Conservation (phyloP, 352 stramenopile genomes). For the Thraustochytrium sp. region DNA sequence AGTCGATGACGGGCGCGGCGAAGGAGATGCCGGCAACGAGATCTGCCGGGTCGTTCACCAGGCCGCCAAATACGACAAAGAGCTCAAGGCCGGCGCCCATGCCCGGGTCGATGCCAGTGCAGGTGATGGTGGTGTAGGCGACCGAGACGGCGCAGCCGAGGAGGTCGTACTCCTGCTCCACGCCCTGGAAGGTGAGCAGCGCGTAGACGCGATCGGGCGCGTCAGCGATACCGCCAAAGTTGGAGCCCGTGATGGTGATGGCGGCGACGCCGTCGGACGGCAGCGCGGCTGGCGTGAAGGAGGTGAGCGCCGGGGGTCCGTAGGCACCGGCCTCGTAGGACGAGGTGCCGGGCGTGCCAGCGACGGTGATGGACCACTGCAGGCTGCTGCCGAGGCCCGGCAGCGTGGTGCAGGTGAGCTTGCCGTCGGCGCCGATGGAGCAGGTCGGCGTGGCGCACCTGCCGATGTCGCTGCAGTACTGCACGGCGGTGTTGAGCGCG, state of each 20-base stretch:
- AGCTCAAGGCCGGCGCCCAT: constrained; percentile 1
- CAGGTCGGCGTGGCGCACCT: neutral
- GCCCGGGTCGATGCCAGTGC: neutral
- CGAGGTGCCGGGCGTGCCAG: neutral
- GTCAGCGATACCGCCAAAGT: neutral
- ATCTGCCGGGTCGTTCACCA: neutral
- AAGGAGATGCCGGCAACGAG: neutral
- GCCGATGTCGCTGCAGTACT: neutral
- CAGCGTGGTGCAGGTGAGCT: constrained; percentile 16
- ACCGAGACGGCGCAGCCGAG: neutral
- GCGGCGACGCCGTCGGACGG: neutral
- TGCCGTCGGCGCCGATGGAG: neutral
- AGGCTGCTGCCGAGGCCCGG: neutral
- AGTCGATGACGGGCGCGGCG: neutral
- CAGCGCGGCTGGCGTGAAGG: neutral
- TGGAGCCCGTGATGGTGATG: constrained; percentile 20
- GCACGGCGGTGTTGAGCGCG: neutral
- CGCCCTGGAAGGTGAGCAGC: neutral
- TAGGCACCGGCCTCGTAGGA: neutral
- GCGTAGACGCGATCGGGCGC: neutral
- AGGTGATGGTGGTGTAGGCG: neutral
- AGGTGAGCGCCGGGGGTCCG: neutral
- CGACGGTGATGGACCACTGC: neutral
- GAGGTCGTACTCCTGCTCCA: neutral
- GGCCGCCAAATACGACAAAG: constrained; percentile 11